Percentiles rank a stretch among this genome's conserved stretches.
Conservation (phyloP, 768 basidiomycete genomes). For the Daedaleopsis sinensis region DNA sequence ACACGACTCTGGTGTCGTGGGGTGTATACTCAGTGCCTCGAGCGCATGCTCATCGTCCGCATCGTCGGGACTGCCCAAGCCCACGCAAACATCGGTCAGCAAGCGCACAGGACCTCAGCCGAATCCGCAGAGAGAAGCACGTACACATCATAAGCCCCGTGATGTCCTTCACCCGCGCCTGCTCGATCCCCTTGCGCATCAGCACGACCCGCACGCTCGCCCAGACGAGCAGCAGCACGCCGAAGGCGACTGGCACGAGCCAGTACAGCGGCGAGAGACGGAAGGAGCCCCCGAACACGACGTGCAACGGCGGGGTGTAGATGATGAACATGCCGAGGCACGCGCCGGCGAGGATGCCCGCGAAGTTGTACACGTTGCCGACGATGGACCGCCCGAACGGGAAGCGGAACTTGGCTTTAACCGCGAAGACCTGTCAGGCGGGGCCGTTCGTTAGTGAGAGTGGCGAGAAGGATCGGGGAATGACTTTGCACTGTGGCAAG, state of each 20-base stretch:
- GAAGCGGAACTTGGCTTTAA: slow-evolving; percentile 62
- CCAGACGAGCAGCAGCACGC: slow-evolving; percentile 57
- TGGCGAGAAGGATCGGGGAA: not conserved
- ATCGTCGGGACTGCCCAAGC: slow-evolving; percentile 45
- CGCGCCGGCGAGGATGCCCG: slow-evolving; percentile 62
- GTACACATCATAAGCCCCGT: slow-evolving; percentile 73
- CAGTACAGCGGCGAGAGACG: slow-evolving; percentile 66
- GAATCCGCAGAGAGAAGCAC: slow-evolving; percentile 33
- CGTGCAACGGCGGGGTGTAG: slow-evolving; percentile 69
- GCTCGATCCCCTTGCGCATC: slow-evolving; percentile 56
- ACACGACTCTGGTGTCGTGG: no score
- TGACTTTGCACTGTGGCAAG: not conserved
- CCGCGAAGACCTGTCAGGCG: slow-evolving; percentile 56
- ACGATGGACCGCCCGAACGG: slow-evolving; percentile 64
- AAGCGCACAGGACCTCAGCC: no score
- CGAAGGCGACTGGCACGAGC: slow-evolving; percentile 67
- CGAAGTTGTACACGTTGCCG: slow-evolving; percentile 66
- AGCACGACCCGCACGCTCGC: slow-evolving; percentile 60
- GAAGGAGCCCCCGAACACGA: slow-evolving; percentile 66
- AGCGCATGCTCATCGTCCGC: slow-evolving; percentile 65
- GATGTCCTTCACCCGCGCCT: slow-evolving; percentile 62
- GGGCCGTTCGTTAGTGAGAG: not conserved
- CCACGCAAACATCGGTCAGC: not conserved
- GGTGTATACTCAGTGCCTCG: slow-evolving; percentile 29
- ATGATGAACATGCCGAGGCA: slow-evolving; percentile 68